Evolutionary conservation across 2,329 filamentous ascomycete genomes (phyloP).

Genomic region (Ascochyta koolunga): DNA sequence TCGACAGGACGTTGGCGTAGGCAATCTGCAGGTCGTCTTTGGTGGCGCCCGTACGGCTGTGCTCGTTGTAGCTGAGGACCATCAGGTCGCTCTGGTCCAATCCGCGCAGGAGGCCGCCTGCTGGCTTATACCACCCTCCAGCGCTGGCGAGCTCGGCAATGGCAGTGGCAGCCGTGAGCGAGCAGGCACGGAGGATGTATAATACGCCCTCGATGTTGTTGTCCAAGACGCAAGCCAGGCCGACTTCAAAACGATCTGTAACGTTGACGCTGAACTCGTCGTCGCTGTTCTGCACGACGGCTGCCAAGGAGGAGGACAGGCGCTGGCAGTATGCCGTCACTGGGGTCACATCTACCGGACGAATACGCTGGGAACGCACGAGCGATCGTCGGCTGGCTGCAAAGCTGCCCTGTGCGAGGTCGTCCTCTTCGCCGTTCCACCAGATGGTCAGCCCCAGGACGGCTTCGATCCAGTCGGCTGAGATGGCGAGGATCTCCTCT

Average conservation of each 20-base stretch:
- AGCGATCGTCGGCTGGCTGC: conserved; percentile 53
- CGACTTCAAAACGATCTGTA: conserved; percentile 77
- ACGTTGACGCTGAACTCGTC: conserved; percentile 74
- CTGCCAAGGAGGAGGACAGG: conserved; percentile 71
- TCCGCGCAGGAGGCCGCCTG: conserved; percentile 63
- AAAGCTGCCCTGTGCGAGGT: conserved; percentile 50
- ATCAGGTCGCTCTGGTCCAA: conserved; percentile 86
- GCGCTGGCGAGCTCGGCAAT: conserved; percentile 84
- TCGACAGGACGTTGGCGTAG: conserved; percentile 72
- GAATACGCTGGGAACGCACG: conserved; percentile 49
- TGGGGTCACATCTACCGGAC: conserved; percentile 59
- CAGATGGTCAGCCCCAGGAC: conserved; percentile 82
- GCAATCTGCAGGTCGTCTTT: conserved; percentile 80
- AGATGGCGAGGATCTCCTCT: conserved; percentile 74
- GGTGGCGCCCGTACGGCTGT: conserved; percentile 55
- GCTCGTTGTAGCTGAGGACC: conserved; percentile 69
- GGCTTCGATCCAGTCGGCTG: conserved; percentile 92
- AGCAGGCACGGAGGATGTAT: conserved; percentile 77
- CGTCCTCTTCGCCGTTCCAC: conserved; percentile 80
- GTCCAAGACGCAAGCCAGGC: conserved; percentile 80
- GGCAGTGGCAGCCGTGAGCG: conserved; percentile 76
- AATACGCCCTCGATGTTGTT: conserved; percentile 79
- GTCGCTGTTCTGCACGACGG: conserved; percentile 69
- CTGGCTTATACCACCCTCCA: conserved; percentile 76
- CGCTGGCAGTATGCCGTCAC: conserved; percentile 75